Evolutionary conservation across 305 asterid species (phyloP).

Genomic region (Fraxinus floribunda): DNA sequence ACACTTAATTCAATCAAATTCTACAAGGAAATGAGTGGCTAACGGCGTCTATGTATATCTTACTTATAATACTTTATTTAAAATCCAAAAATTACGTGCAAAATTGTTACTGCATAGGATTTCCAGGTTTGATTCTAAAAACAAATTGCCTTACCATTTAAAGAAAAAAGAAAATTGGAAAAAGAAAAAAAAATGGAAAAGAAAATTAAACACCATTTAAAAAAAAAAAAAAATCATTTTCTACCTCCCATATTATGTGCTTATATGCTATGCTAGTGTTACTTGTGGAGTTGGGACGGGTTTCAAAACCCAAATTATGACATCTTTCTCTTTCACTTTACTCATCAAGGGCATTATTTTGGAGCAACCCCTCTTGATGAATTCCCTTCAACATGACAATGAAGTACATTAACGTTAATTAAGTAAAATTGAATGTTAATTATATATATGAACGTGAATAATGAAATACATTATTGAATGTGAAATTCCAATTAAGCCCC

Average conservation of each 20-base stretch:
- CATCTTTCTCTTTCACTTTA: not conserved
- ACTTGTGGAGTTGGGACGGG: not conserved
- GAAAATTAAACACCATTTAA: not conserved
- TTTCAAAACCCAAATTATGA: not conserved
- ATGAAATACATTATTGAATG: no score
- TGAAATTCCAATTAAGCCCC: no score
- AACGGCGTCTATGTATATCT: not conserved
- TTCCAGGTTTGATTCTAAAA: not conserved
- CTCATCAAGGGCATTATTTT: not conserved
- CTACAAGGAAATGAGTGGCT: not conserved
- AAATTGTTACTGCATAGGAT: not conserved
- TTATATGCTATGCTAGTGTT: not conserved
- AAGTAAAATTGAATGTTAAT: no score
- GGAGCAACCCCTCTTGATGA: slow-evolving; percentile 36
- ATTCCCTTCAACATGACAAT: no score
- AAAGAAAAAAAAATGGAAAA: not conserved
- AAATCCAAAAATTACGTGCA: not conserved
- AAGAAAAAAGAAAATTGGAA: no score
- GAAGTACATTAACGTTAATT: no score
- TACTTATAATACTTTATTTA: not conserved
- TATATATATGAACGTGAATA: no score
- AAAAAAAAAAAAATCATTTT: not conserved
- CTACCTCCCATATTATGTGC: not conserved
- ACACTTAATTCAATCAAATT: no score
- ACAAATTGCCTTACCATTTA: not conserved